A percentile compares a stretch with the other conserved stretches of the same genome.
Conservation (phyloP, 2,329 filamentous ascomycete genomes). For the Colletotrichum sp. region DNA sequence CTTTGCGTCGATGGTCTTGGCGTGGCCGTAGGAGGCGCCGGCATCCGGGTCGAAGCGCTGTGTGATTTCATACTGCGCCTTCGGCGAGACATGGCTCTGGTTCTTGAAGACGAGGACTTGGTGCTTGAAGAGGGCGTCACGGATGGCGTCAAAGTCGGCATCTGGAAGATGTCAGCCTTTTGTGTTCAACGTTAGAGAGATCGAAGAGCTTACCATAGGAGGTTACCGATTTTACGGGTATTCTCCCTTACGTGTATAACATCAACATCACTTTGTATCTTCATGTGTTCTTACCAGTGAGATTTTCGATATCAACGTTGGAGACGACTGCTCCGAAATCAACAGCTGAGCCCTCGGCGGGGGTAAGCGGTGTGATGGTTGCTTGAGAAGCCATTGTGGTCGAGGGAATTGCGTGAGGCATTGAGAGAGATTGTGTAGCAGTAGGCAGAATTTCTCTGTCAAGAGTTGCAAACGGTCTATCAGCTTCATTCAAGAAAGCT, state of each 20-base stretch:
- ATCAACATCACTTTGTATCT: slow-evolving; percentile 14
- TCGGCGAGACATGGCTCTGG: slow-evolving; percentile 67
- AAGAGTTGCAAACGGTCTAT: neutral
- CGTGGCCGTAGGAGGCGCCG: slow-evolving; percentile 73
- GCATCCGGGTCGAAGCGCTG: slow-evolving; percentile 73
- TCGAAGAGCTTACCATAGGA: slow-evolving; percentile 51
- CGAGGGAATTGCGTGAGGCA: neutral
- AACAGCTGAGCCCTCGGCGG: slow-evolving; percentile 42
- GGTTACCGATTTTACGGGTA: slow-evolving; percentile 67
- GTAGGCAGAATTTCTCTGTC: neutral
- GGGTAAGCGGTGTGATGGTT: slow-evolving; percentile 41
- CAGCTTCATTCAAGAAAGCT: fast-evolving
- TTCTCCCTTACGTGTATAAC: slow-evolving; percentile 42
- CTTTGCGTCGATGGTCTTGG: slow-evolving; percentile 72
- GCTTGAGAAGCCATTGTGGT: neutral
- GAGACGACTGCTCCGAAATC: slow-evolving; percentile 67
- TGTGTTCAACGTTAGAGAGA: neutral
- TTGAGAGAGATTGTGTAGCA: neutral
- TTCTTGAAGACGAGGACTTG: slow-evolving; percentile 76
- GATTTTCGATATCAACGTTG: slow-evolving; percentile 64
- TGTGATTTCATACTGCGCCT: slow-evolving; percentile 77
- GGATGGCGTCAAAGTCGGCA: slow-evolving; percentile 67
- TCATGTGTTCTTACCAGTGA: slow-evolving; percentile 57
- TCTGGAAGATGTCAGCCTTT: slow-evolving; percentile 46
- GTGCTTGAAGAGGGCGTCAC: slow-evolving; percentile 68